These are phyloP conservation scores for Simplicillium sp. DNA, from an alignment of 2,329 filamentous ascomycete species.

Conservation along the genomic window DNA sequence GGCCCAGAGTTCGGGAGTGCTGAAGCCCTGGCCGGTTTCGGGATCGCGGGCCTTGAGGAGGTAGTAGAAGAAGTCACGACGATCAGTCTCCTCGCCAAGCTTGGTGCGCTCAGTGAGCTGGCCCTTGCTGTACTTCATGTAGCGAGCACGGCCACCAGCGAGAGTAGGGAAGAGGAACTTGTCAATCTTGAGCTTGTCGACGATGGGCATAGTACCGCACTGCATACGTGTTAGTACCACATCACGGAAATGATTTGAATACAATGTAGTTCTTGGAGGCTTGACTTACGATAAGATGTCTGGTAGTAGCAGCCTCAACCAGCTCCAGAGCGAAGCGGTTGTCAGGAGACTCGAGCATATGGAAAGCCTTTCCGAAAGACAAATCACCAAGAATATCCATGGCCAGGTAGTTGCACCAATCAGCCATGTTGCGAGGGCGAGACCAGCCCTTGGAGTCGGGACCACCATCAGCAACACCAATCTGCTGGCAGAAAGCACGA, in stretches of 20 bases:
- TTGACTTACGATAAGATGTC: constrained; percentile 55
- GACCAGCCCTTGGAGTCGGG: constrained; percentile 47
- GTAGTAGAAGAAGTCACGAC: constrained; percentile 69
- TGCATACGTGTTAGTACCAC: constrained; percentile 16
- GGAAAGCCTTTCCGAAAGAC: constrained; percentile 53
- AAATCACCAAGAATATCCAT: constrained; percentile 55
- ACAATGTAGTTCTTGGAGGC: not conserved
- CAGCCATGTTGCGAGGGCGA: constrained; percentile 48
- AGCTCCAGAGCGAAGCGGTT: constrained; percentile 59
- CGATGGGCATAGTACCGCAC: constrained; percentile 63
- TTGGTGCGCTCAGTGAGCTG: constrained; percentile 59
- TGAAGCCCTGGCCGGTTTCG: constrained; percentile 59
- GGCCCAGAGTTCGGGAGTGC: constrained; percentile 57
- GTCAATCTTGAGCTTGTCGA: constrained; percentile 57
- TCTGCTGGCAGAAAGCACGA: constrained; percentile 53
- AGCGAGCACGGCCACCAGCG: constrained; percentile 55
- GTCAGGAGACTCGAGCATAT: constrained; percentile 48
- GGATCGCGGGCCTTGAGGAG: constrained; percentile 63
- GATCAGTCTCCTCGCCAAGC: constrained; percentile 54
- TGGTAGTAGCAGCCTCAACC: constrained; percentile 57
- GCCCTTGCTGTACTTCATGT: constrained; percentile 61
- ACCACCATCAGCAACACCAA: constrained; percentile 33
- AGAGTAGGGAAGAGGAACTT: constrained; percentile 59
- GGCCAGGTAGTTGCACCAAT: constrained; percentile 53
- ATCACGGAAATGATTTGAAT: not conserved